These are phyloP conservation scores for Olyra latifolia DNA, from an alignment of 176 grass and related monocot genomes.

Conservation along the genomic window DNA sequence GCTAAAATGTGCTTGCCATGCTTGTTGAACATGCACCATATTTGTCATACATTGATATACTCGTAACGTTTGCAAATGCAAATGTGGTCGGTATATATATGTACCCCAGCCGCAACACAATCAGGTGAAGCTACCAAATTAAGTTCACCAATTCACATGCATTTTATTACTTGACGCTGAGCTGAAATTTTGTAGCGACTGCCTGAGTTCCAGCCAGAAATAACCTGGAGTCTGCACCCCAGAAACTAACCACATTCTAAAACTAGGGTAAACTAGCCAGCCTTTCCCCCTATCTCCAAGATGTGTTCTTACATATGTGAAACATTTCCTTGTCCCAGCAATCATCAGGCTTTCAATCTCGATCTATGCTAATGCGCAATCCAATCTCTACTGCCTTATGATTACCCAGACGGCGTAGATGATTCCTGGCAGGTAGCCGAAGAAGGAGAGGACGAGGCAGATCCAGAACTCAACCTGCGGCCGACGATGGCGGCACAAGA, in stretches of 20 bases:
- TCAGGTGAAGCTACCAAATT: not conserved
- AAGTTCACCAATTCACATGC: not conserved
- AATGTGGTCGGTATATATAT: not conserved
- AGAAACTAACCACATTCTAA: not conserved
- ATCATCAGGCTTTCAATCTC: no score
- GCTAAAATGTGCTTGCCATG: not conserved
- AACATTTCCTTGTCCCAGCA: not conserved
- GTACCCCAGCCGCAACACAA: not conserved
- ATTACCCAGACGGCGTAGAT: constrained; percentile 47
- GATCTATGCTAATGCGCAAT: not conserved
- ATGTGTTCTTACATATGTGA: not conserved
- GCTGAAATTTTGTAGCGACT: not conserved
- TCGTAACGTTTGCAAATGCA: not conserved
- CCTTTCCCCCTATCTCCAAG: not conserved
- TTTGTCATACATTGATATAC: not conserved
- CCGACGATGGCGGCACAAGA: not conserved
- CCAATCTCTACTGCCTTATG: not conserved
- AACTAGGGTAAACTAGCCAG: not conserved
- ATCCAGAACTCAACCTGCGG: constrained; percentile 43
- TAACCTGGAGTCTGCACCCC: not conserved
- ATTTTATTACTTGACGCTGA: not conserved
- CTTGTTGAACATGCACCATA: not conserved
- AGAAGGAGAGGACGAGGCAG: constrained; percentile 23
- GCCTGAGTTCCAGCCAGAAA: not conserved
- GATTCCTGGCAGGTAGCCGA: constrained; percentile 38